Base-by-base conservation (phyloP, 1,139 yeast genomes). In the Kodamaea plutei region DNA sequence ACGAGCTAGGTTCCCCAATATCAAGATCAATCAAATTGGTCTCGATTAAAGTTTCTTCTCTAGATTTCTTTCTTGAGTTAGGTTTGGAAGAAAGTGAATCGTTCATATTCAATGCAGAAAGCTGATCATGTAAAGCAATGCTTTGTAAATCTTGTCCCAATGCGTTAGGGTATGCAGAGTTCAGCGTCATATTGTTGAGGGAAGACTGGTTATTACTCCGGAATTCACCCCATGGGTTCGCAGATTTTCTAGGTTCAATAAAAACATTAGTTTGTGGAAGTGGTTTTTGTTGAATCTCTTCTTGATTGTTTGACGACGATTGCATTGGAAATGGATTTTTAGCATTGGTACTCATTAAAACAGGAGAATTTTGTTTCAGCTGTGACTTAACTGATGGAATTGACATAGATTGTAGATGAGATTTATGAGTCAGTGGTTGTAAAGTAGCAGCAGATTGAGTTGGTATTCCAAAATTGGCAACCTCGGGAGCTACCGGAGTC, bases 11-110 rank as follows among this genome's bases (percentile, higher is more conserved):
- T 11, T 56, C 62, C 2, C 66, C 69, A 5, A 62, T 57, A 31
- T 64, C 70, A 25, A 66, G 49, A 36, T 66, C 70, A 26, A 66
- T 66, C 32, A 66, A 52, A 37, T 61, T 56, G 18, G 45, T 43
- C 12, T 25, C 39, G 8, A 25, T 27, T 3, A 20, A 15, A n/a
- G 15, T 19, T 10, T 27, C 33, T 4, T 29, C 35, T n/a, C 22
- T 25, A 11, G 31, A 22, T 16, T 18, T 12, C 15, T 25, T 23
- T 15, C 26, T 22, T 8, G 30, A 22, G n/a, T n/a, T n/a, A 8
- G 28, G 14, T 4, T 15, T 18, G n/a, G n/a, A n/a, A n/a, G n/a
- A n/a, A n/a, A n/a, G n/a, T n/a, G n/a, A n/a, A n/a, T 36, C 38
- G 17, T 29, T 34, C 19, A 36, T 26, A 14, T 26, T 29, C 20